Conservation (phyloP, 73 alveolate genomes). For the Paramecium primaurelia region DNA sequence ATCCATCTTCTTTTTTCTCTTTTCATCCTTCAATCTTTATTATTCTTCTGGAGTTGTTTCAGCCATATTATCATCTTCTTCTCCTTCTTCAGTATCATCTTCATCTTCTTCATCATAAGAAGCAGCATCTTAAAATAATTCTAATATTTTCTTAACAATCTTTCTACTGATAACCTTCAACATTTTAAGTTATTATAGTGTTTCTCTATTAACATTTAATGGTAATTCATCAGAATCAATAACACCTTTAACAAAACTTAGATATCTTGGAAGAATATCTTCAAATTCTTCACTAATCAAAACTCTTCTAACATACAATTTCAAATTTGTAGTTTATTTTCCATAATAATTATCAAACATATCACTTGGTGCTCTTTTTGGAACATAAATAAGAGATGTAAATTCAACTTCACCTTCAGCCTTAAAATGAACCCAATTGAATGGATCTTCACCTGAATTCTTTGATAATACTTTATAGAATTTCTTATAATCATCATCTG, state of each 20-base stretch:
- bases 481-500: constrained; percentile 93
- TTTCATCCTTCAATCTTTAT: constrained; percentile 72
- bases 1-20: constrained; percentile 65
- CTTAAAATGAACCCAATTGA: constrained; percentile 95
- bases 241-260: constrained; percentile 97
- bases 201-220: constrained; percentile 98
- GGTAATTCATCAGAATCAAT: constrained; percentile 99
- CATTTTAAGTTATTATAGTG: constrained; percentile 95
- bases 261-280: constrained; percentile 97
- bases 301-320: constrained; percentile 98
- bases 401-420: constrained; percentile 99
- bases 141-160: constrained; percentile 90
- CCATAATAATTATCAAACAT: constrained; percentile 97
- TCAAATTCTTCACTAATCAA: constrained; percentile 98
- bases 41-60: constrained; percentile 78
- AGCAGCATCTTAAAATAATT: constrained; percentile 86
- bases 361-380: constrained; percentile 93
- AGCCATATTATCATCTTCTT: constrained; percentile 74
- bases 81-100: constrained; percentile 84
- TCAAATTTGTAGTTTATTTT: constrained; percentile 83
- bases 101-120: constrained; percentile 91
- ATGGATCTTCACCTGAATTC: constrained; percentile 93
- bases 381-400: constrained; percentile 93
- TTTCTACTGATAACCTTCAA: constrained; percentile 94
- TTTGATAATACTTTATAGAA: constrained; percentile 96